Percentiles rank a stretch among this genome's conserved stretches.
Evolutionary conservation across 352 stramenopile genomes (phyloP).

Genomic region (Globisporangium apiculatum): DNA sequence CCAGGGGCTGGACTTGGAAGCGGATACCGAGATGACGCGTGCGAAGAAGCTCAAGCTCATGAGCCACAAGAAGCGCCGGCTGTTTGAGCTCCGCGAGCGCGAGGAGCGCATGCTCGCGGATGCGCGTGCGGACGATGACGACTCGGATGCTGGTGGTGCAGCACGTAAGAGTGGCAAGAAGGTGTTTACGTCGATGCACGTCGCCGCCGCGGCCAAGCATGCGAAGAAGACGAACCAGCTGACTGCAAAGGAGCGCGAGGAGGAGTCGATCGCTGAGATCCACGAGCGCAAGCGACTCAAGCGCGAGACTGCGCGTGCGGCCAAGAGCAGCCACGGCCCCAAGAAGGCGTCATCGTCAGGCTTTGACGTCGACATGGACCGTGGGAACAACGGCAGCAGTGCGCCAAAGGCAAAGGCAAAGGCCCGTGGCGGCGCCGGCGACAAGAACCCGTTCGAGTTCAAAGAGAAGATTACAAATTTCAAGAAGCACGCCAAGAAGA

Average conservation of each 20-base stretch:
- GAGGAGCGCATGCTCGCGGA: conserved; percentile 77
- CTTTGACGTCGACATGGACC: conserved; percentile 79
- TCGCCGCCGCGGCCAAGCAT: conserved; percentile 69
- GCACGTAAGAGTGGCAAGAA: conserved; percentile 33
- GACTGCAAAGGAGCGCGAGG: conserved; percentile 42
- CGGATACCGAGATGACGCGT: conserved; percentile 36
- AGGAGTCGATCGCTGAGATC: conserved; percentile 78
- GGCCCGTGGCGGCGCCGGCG: conserved; percentile 26
- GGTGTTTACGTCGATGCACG: conserved; percentile 77
- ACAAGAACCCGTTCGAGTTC: conserved; percentile 74
- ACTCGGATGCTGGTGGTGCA: conserved; percentile 24
- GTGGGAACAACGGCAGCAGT: conserved; percentile 1
- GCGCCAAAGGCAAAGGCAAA: conserved; percentile 28
- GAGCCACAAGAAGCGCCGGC: conserved; percentile 83
- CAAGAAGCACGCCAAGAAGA: conserved; percentile 88
- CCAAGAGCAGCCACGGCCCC: conserved; percentile 44
- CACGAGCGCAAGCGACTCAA: conserved; percentile 74
- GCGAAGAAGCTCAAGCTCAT: conserved; percentile 79
- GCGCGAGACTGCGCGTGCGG: conserved; percentile 56
- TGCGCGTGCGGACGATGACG: conserved; percentile 20
- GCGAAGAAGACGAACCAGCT: conserved; percentile 71
- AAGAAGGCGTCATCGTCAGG: conserved; percentile 11
- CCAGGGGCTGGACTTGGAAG: conserved; percentile 23
- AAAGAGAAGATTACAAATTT: conserved; percentile 90
- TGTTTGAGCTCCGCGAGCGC: conserved; percentile 80